phyloP scores from a whole-genome alignment of 805 yeast species.

The Kuraishia piskuri region DNA sequence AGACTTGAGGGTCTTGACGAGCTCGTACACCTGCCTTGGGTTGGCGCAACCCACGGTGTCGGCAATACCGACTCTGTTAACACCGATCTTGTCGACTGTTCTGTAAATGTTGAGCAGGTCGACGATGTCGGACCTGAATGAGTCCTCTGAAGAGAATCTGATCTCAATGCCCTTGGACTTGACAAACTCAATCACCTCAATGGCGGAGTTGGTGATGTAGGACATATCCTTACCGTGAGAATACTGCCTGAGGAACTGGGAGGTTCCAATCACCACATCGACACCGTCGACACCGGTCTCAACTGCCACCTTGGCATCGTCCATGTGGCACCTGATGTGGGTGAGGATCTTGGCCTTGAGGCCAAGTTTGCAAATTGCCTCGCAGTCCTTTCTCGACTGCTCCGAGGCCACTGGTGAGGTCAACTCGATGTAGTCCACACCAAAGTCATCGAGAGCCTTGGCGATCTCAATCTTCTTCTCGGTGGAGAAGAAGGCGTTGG shows the following conservation, averaged over 20 bases:
- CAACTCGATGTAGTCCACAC: constrained; percentile 95
- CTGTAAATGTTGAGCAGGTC: constrained; percentile 92
- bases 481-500: constrained; percentile 90
- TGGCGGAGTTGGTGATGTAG: constrained; percentile 90
- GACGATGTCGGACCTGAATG: constrained; percentile 93
- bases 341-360: constrained; percentile 92
- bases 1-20: constrained; percentile 85
- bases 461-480: constrained; percentile 97
- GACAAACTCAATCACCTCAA: constrained; percentile 96
- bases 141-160: constrained; percentile 94
- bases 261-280: constrained; percentile 96
- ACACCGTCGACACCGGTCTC: constrained; percentile 99
- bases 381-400: constrained; percentile 88
- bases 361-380: constrained; percentile 96
- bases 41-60: constrained; percentile 99
- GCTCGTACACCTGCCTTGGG: constrained; percentile 97
- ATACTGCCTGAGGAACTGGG: constrained; percentile 87
- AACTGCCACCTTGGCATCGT: constrained; percentile 94
- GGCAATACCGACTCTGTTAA: constrained; percentile 97
- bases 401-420: constrained; percentile 98
- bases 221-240: constrained; percentile 99
- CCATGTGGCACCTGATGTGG: constrained; percentile 98
- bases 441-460: constrained; percentile 93
- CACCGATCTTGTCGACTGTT: constrained; percentile 96
- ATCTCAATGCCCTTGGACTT: constrained; percentile 95